Evolutionary conservation across 371 early-diverging fungal species (phyloP), one percentile per base, ranked within the genome.

Genomic region (Parasitella parasitica): DNA sequence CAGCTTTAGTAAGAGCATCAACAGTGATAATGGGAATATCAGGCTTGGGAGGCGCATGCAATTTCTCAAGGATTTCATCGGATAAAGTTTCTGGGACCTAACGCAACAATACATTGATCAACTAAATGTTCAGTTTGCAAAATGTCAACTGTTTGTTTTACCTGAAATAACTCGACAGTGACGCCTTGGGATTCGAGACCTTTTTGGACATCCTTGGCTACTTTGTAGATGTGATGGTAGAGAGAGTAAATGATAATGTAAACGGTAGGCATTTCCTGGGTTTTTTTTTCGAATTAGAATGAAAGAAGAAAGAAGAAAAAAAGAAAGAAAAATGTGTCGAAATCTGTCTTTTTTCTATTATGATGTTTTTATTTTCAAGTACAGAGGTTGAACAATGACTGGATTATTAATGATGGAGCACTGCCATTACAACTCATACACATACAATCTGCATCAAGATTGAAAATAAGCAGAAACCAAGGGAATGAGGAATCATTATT

Each of bases 31-130:
- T 71, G 7, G 93, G 91, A 16, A 89, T 64, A 61, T 82, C 72
- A 43, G 78, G 78, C 64, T 82, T 86, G 16, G 79, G 63, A 46
- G 86, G 76, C 15, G 91, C 91, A 57, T 89, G 80, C 87, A 93
- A 86, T 67, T 86, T 86, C 26, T 67, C 75, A 2, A 91, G 75
- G 37, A 91, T 81, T 16, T 89, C 88, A 6, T 76, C 75, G 41
- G 84, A 61, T 1, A 90, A 71, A 18, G 92, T 90, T 57, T 92
- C 91, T 32, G 82, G 59, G 16, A 90, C 78, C 67, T 43, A 24
- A n/a, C n/a, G 15, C 30, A 48, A 48, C 18, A 32, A 32, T 32
- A 32, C 4, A 43, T 22, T 22, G 18, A 43, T 43, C 4, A 43
- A 22, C 4, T 12, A 51, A 11, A 5, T 13, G 26, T 15, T 13